Evolutionary conservation across 495 filamentous ascomycete genomes (phyloP).

Genomic region (Penicillium macrosclerotiorum): DNA sequence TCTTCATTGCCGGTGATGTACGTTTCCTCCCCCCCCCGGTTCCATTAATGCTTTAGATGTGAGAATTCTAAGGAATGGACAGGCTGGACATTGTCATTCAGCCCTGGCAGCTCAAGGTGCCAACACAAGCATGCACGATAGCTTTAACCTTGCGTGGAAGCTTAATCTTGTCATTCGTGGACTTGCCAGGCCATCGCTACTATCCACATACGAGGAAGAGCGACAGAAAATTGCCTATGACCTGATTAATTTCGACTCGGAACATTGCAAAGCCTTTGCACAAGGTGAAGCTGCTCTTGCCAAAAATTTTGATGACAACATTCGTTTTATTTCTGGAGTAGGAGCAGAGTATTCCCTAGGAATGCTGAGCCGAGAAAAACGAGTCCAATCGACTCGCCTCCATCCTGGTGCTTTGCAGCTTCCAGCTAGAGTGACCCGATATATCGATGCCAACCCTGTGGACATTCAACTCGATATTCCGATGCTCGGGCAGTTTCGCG

Average conservation of each 20-base stretch:
- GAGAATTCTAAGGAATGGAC: neutral
- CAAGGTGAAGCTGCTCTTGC: slow-evolving; percentile 57
- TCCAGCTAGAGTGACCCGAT: slow-evolving; percentile 63
- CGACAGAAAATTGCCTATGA: slow-evolving; percentile 70
- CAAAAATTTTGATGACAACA: slow-evolving; percentile 63
- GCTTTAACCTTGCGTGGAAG: slow-evolving; percentile 82
- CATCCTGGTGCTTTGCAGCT: slow-evolving; percentile 59
- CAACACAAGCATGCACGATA: slow-evolving; percentile 82
- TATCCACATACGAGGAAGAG: slow-evolving; percentile 75
- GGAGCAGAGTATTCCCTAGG: slow-evolving; percentile 62
- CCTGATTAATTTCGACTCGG: slow-evolving; percentile 67
- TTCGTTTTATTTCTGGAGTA: slow-evolving; percentile 64
- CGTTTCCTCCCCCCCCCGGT: slow-evolving; percentile 31
- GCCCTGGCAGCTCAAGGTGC: slow-evolving; percentile 90
- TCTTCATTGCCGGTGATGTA: slow-evolving; percentile 83
- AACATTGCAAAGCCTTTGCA: slow-evolving; percentile 57
- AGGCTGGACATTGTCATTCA: slow-evolving; percentile 69
- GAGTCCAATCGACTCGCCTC: slow-evolving; percentile 16
- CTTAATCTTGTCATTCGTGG: slow-evolving; percentile 67
- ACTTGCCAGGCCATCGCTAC: slow-evolving; percentile 52
- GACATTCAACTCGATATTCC: slow-evolving; percentile 73
- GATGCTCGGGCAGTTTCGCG: slow-evolving; percentile 64
- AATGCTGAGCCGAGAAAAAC: slow-evolving; percentile 47
- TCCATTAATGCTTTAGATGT: neutral
- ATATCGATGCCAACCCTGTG: slow-evolving; percentile 68